Evolutionary conservation across 2,329 filamentous ascomycete genomes (phyloP), one percentile per base, ranked within the genome.

Genomic region (Pestalotiopsis sp.): DNA sequence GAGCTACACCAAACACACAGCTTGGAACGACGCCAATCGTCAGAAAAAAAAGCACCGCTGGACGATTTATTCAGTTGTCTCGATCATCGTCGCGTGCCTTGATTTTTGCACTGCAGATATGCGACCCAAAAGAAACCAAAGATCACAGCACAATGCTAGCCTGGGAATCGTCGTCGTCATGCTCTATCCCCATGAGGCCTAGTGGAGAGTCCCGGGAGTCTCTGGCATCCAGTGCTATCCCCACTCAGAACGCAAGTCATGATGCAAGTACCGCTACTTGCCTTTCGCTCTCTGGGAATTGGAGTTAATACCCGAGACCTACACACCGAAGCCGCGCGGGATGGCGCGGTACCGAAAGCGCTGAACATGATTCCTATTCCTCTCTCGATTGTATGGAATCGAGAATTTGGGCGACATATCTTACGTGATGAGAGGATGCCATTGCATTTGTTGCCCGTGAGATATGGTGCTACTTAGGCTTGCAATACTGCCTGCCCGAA

Each of bases 81-180:
- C 31, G 31, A 36, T 36, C 31, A 6, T 36, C 7, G 31, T 36
- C 31, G 6, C 7, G 31, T 36, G 31, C 31, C 31, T 36, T 36
- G 31, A 36, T 36, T 36, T 7, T 36, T 36, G 31, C 7, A 36
- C 31, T 36, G 31, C 31, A 36, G 31, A 36, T 36, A 36, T 36
- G 31, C 7, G 31, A 9, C 7, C 31, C 31, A 36, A 36, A 36
- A 36, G 31, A 36, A 36, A 25, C 23, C 56, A 12, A 25, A 36
- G 31, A 9, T 36, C 31, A 36, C 31, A 36, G 31, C 31, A 36
- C 31, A 36, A 36, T 36, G 31, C 31, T 36, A 36, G 31, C 31
- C 31, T 36, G 31, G n/a, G 49, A n/a, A 56, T 56, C 63, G 63
- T 66, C 49, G 63, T 66, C 63, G 63, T 66, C 63, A 66, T 66